These are phyloP conservation scores for Sungouiozyma intestinalis DNA, from an alignment of 805 yeast species.

Conservation along the genomic window DNA sequence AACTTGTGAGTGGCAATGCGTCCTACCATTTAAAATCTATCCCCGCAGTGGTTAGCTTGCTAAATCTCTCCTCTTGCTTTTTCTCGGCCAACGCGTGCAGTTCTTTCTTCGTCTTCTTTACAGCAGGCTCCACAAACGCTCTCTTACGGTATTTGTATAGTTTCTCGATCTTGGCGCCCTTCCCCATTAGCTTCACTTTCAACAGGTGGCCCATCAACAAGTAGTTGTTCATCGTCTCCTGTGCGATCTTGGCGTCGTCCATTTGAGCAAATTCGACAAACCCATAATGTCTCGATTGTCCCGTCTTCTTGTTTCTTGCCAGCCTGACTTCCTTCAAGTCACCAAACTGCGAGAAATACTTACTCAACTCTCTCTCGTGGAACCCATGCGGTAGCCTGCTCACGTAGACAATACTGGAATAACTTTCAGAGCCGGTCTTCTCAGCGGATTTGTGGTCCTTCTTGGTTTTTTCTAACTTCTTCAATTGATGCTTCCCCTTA, in stretches of 20 bases:
- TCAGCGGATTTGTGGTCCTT: slow-evolving; percentile 7
- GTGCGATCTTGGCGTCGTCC: slow-evolving; percentile 79
- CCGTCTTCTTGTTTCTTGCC: slow-evolving; percentile 83
- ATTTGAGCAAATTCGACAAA: slow-evolving; percentile 69
- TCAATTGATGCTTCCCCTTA: slow-evolving; percentile 19
- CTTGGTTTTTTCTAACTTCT: slow-evolving; percentile 21
- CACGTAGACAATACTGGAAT: slow-evolving; percentile 68
- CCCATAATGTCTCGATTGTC: slow-evolving; percentile 84
- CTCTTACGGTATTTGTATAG: slow-evolving; percentile 29
- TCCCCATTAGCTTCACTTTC: slow-evolving; percentile 45
- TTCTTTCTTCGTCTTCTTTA: slow-evolving; percentile 24
- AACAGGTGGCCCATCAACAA: slow-evolving; percentile 78
- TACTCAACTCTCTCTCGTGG: slow-evolving; percentile 63
- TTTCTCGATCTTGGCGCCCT: slow-evolving; percentile 37
- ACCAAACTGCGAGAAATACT: slow-evolving; percentile 88
- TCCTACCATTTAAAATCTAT: slow-evolving; percentile 29
- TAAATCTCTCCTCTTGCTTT: slow-evolving; percentile 28
- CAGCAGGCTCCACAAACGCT: slow-evolving; percentile 23
- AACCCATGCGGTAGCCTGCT: slow-evolving; percentile 92
- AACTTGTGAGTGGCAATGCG: not conserved
- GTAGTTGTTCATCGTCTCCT: slow-evolving; percentile 94
- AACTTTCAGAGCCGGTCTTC: slow-evolving; percentile 16
- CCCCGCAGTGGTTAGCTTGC: slow-evolving; percentile 28
- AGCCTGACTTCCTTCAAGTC: slow-evolving; percentile 65
- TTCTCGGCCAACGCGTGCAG: slow-evolving; percentile 25